phyloP scores from a whole-genome alignment of 176 grass and related monocot genomes.

The Paspalum notatum region DNA sequence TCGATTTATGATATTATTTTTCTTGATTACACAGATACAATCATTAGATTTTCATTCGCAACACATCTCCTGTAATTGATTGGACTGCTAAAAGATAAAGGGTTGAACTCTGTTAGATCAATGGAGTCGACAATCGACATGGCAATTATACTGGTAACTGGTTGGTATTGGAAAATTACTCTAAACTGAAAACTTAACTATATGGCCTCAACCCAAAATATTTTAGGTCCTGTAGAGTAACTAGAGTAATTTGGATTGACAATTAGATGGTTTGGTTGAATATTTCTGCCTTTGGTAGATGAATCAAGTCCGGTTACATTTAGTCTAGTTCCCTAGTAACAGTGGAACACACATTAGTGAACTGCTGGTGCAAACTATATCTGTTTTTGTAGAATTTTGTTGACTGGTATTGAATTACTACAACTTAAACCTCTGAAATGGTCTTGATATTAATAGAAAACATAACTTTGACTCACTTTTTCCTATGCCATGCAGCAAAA shows the following conservation, averaged over 20 bases:
- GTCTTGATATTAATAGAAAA: no score
- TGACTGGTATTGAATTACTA: not conserved
- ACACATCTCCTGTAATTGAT: not conserved
- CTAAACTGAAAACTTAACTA: not conserved
- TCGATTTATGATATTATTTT: not conserved
- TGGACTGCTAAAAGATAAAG: not conserved
- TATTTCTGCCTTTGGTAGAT: not conserved
- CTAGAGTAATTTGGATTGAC: not conserved
- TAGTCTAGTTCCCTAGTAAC: not conserved
- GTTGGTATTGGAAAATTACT: not conserved
- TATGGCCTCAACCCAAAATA: not conserved
- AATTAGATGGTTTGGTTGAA: not conserved
- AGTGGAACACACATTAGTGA: not conserved
- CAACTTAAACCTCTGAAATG: no score
- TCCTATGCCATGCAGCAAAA: not conserved
- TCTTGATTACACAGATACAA: not conserved
- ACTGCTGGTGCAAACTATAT: not conserved
- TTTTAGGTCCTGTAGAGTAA: not conserved
- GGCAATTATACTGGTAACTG: not conserved
- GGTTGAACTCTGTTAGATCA: not conserved
- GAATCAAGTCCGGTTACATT: not conserved
- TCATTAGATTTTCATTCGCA: not conserved
- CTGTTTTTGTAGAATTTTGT: not conserved
- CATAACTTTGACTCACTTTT: no score
- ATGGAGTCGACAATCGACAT: not conserved